Evolutionary conservation across 1,284 basidiomycete genomes (phyloP), one percentile per base, ranked within the genome.

Genomic region (Ganoderma lingzhi): DNA sequence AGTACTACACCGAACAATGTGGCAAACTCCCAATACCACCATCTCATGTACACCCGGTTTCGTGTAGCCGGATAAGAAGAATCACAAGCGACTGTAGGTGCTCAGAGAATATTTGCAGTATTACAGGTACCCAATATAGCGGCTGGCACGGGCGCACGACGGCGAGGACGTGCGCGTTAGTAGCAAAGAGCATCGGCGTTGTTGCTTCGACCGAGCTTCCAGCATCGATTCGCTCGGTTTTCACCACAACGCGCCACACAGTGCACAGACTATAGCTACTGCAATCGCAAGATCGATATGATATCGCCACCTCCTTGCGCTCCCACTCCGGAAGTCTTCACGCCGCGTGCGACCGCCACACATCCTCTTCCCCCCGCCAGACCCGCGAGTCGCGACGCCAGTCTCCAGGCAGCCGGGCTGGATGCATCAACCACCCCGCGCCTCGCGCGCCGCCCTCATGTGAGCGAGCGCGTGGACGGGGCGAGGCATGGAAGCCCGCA

Each of bases 391-490:
- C 32, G 30, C 17, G 30, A 17, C 17, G 32, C 30, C 55, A 35
- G 55, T 32, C 6, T 35, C 55, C 32, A 35, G 55, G 32, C 55
- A 56, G 32, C 55, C 55, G 15, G 15, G 9, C 6, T 35, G 15
- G 23, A 8, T 15, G 14, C 12, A 55, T 32, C 56, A 19, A n/a
- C 30, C 37, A 39, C 8, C 35, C 35, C 56, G 56, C 32, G 56
- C 56, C 19, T 59, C 56, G 32, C 19, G 35, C 56, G 35, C 56
- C 56, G 35, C 35, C 15, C 56, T 59, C 56, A 58, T 58, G 56
- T 59, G 56, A 59, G n/a, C 56, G 10, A 59, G 32, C 56, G 56
- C 32, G 56, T 59, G 56, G 56, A 59, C n/a, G 56, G 30, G 19
- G 30, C 28, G 35, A 59, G 32, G 35, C 23, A 59, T 59, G 56